Evolutionary conservation across 257 asterid genomes (phyloP), one percentile per base, ranked within the genome.

Genomic region (Petrea volubilis): DNA sequence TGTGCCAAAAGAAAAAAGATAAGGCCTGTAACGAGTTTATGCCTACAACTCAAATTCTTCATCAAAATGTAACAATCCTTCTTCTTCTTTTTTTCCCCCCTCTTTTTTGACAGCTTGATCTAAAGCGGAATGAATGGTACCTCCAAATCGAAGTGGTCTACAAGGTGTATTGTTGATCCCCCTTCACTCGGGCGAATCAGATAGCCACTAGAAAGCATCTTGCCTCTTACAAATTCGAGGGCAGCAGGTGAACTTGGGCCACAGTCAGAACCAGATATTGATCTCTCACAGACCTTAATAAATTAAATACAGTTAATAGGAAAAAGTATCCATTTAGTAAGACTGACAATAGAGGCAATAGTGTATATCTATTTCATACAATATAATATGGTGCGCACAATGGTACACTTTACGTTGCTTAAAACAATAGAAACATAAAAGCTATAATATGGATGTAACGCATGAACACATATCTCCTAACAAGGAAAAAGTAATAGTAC

Each of bases 241-340:
- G 77, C 68, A 68, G 68, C 70, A 46, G 86, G 85, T 52, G 83
- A 77, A 51, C 83, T 79, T 56, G 79, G 80, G 38, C 40, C 76
- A 47, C 56, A 78, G 61, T 80, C 82, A 34, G 77, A 72, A 41
- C 74, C 75, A 72, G 78, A 66, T 27, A 78, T 27, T 72, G 90
- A 85, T 64, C 60, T 80, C 78, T 82, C 90, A 17, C 85, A 85
- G 28, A 85, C 83, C 90, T 85, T 70, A 12, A 75, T 46, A 40
- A 68, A 46, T 18, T 56, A 60, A 23, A 46, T 55, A 25, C 6
- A 41, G 10, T 41, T 41, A 18, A 33, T 10, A 25, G 59, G 21
- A 33, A 57, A 58, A 51, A 15, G 7, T 52, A 60, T 14, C 43
- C 25, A 76, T 31, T 27, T 40, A 14, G 64, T 5, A 51, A 29